Percentiles rank a stretch among this genome's conserved stretches.
phyloP scores from a whole-genome alignment of 2,329 filamentous ascomycete species.

The Paraphaeosphaeria sporulosa region DNA sequence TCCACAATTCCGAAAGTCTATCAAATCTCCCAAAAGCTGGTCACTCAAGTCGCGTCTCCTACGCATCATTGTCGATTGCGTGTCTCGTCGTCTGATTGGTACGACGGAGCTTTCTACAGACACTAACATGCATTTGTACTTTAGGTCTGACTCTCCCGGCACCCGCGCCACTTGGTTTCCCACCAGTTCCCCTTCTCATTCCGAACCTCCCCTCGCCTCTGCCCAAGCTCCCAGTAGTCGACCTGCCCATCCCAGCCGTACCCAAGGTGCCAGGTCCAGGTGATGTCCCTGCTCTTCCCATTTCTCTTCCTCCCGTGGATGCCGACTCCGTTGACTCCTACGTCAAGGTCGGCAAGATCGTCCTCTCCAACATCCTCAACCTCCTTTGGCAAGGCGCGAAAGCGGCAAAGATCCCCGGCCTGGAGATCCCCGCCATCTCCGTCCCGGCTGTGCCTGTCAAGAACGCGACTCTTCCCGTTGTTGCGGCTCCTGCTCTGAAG shows the following conservation, averaged over 20 bases:
- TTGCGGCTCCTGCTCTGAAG: not conserved
- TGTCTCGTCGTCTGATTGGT: not conserved
- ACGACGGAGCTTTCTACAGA: not conserved
- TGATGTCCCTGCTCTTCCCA: not conserved
- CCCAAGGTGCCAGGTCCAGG: not conserved
- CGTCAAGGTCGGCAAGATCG: not conserved
- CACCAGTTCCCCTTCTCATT: conserved; percentile 4
- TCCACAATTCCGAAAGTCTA: not conserved
- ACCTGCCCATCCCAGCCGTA: not conserved
- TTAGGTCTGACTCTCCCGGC: not conserved
- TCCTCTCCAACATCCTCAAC: conserved; percentile 3
- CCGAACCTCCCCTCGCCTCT: not conserved
- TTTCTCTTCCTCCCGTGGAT: not conserved
- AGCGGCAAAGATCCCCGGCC: not conserved
- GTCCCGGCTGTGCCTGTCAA: not conserved
- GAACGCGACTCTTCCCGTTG: not conserved
- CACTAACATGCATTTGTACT: not conserved
- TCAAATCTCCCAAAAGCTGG: not conserved
- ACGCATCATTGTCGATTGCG: not conserved
- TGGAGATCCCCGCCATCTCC: not conserved
- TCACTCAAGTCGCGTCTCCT: not conserved
- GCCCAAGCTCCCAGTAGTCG: conserved; percentile 1
- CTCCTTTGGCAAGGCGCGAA: conserved; percentile 3
- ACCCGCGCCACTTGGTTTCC: not conserved
- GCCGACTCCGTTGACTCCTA: not conserved